Conservation (phyloP, 208 protist genomes). For the Wallacemonas sp. region DNA sequence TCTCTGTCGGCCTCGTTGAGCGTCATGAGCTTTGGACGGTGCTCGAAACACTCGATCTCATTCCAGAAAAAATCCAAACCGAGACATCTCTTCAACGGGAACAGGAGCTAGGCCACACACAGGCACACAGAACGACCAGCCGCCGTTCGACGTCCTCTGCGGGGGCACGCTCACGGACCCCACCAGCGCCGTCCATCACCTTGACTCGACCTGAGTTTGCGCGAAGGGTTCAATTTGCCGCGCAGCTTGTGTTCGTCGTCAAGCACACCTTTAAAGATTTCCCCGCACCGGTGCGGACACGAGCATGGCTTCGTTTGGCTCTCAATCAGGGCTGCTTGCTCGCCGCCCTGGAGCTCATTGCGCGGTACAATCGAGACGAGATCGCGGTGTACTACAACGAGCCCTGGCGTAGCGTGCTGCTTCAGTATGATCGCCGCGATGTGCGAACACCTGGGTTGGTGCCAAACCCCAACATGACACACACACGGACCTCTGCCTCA, state of each 20-base stretch:
- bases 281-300: conserved; percentile 19
- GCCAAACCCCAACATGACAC: too few species aligned
- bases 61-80: conserved; percentile 20
- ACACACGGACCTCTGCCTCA: too few species aligned
- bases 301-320: conserved; percentile 54
- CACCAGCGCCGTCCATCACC: too few species aligned
- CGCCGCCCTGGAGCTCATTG: conserved; percentile 58
- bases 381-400: conserved; percentile 35
- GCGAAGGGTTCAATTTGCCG: conserved; percentile 44
- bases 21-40: conserved; percentile 55
- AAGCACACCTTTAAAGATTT: conserved; percentile 32
- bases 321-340: conserved; percentile 65
- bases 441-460: neutral
- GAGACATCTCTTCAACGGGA: conserved; percentile 3
- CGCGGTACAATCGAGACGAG: conserved; percentile 38
- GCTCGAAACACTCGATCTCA: conserved; percentile 43
- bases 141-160: too few species aligned
- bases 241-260: conserved; percentile 52
- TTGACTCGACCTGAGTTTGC: too few species aligned
- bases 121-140: too few species aligned
- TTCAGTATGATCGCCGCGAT: conserved; percentile 11
- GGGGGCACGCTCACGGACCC: too few species aligned
- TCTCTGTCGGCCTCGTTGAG: conserved; percentile 44
- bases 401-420: conserved; percentile 7
- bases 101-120: neutral